phyloP scores from a whole-genome alignment of 441 rosid species.

The Gossypium trilobum region DNA sequence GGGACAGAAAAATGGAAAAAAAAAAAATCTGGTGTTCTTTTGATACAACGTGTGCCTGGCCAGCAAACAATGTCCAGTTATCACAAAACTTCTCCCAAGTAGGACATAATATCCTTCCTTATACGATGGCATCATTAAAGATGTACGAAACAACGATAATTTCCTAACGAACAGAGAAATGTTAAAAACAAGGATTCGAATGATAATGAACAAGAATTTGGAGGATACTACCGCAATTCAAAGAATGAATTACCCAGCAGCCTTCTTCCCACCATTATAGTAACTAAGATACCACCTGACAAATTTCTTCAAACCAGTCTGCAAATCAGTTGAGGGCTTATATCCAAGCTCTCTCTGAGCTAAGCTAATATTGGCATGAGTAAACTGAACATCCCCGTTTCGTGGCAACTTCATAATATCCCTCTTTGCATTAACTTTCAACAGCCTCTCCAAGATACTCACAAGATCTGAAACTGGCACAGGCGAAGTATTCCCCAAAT shows the following conservation, averaged over 20 bases:
- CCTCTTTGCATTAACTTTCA: slow-evolving; percentile 83
- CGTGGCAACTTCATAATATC: slow-evolving; percentile 68
- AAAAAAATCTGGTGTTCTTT: slow-evolving; percentile 25
- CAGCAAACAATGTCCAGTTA: slow-evolving; percentile 29
- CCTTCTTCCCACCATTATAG: slow-evolving; percentile 56
- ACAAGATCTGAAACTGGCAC: slow-evolving; percentile 84
- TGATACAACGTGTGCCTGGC: slow-evolving; percentile 28
- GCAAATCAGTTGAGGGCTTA: slow-evolving; percentile 81
- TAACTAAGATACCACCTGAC: slow-evolving; percentile 82
- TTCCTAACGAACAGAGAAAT: slow-evolving; percentile 26
- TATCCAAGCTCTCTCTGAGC: slow-evolving; percentile 80
- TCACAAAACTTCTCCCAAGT: slow-evolving; percentile 33
- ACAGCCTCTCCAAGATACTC: slow-evolving; percentile 62
- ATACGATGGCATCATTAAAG: slow-evolving; percentile 28
- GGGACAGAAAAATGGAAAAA: slow-evolving; percentile 17
- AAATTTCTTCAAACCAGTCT: slow-evolving; percentile 86
- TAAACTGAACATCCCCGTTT: slow-evolving; percentile 86
- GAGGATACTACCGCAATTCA: slow-evolving; percentile 27
- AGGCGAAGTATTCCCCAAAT: slow-evolving; percentile 91
- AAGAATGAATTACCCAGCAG: slow-evolving; percentile 42
- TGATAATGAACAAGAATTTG: slow-evolving; percentile 41
- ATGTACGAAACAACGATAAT: slow-evolving; percentile 27
- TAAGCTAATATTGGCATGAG: slow-evolving; percentile 87
- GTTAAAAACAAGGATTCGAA: slow-evolving; percentile 44
- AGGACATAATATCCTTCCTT: slow-evolving; percentile 26